Evolutionary conservation across 352 stramenopile genomes (phyloP).

Genomic region (Phytophthora litchii): DNA sequence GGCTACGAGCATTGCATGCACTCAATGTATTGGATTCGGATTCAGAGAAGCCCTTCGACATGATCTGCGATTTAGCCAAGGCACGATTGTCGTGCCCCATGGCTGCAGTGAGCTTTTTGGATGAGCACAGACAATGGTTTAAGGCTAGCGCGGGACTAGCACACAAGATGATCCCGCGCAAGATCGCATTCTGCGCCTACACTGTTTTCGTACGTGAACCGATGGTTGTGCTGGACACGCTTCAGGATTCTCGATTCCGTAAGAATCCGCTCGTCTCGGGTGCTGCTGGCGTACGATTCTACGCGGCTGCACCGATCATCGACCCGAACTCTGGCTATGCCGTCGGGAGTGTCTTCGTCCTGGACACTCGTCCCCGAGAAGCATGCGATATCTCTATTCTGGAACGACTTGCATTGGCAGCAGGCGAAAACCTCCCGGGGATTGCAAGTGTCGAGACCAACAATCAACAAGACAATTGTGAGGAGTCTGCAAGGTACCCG

Average conservation of each 20-base stretch:
- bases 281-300: conserved; percentile 93
- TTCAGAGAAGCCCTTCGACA: conserved; percentile 69
- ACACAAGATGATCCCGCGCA: conserved; percentile 80
- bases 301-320: conserved; percentile 85
- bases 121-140: conserved; percentile 81
- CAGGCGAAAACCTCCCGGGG: conserved; percentile 59
- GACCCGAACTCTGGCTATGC: conserved; percentile 59
- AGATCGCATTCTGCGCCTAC: conserved; percentile 84
- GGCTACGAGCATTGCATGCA: conserved; percentile 53
- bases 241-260: conserved; percentile 88
- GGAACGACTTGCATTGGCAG: conserved; percentile 63
- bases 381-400: conserved; percentile 73
- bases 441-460: neutral
- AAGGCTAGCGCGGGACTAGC: conserved; percentile 71
- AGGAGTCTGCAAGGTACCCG: conserved; percentile 16
- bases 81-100: conserved; percentile 69
- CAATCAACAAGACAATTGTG: conserved; percentile 11
- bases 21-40: conserved; percentile 67
- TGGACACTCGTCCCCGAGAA: conserved; percentile 77
- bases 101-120: conserved; percentile 82
- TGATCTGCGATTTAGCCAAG: conserved; percentile 83
- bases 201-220: conserved; percentile 59
- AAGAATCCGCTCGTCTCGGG: conserved; percentile 91
- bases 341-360: conserved; percentile 82
- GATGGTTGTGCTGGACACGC: conserved; percentile 88